Percentiles rank a stretch among this genome's conserved stretches.
Evolutionary conservation across 768 basidiomycete genomes (phyloP).

Genomic region (Suillus brevipes): DNA sequence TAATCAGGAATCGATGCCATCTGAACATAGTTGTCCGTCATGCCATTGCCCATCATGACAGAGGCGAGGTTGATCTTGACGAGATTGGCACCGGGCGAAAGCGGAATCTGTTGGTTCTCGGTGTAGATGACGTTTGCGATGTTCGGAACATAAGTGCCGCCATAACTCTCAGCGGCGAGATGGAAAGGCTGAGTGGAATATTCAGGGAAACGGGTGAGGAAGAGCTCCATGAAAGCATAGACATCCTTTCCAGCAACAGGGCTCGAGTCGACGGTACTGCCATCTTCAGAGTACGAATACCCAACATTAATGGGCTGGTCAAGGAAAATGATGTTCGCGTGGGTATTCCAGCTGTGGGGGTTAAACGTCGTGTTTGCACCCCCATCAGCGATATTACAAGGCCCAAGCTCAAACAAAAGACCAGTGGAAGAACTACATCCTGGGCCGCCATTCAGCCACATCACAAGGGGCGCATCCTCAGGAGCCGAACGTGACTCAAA

Average conservation of each 20-base stretch:
- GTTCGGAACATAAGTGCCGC: slow-evolving; percentile 80
- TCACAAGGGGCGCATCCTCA: slow-evolving; percentile 72
- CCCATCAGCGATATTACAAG: slow-evolving; percentile 70
- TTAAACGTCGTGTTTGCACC: slow-evolving; percentile 75
- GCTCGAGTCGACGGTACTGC: slow-evolving; percentile 72
- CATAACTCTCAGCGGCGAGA: slow-evolving; percentile 78
- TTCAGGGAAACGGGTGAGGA: slow-evolving; percentile 73
- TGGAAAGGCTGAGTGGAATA: slow-evolving; percentile 74
- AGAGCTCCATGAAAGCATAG: slow-evolving; percentile 79
- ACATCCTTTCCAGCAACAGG: slow-evolving; percentile 91
- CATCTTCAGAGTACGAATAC: slow-evolving; percentile 80
- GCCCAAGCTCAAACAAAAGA: slow-evolving; percentile 89
- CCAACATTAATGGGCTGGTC: slow-evolving; percentile 88
- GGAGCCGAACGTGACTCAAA: slow-evolving; percentile 83
- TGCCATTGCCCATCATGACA: slow-evolving; percentile 84
- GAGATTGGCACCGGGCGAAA: slow-evolving; percentile 47
- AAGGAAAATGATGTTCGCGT: slow-evolving; percentile 61
- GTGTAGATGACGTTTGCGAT: slow-evolving; percentile 82
- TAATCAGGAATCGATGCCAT: slow-evolving; percentile 81
- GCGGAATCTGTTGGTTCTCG: slow-evolving; percentile 62
- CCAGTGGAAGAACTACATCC: slow-evolving; percentile 78
- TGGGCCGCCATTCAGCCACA: slow-evolving; percentile 89
- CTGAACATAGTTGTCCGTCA: slow-evolving; percentile 82
- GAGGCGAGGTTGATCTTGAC: slow-evolving; percentile 79
- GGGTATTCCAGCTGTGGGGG: slow-evolving; percentile 80